A percentile compares a stretch with the other conserved stretches of the same genome.
These are phyloP conservation scores for Aspergillus coremiiformis DNA, from an alignment of 495 filamentous ascomycete genomes.

Conservation along the genomic window DNA sequence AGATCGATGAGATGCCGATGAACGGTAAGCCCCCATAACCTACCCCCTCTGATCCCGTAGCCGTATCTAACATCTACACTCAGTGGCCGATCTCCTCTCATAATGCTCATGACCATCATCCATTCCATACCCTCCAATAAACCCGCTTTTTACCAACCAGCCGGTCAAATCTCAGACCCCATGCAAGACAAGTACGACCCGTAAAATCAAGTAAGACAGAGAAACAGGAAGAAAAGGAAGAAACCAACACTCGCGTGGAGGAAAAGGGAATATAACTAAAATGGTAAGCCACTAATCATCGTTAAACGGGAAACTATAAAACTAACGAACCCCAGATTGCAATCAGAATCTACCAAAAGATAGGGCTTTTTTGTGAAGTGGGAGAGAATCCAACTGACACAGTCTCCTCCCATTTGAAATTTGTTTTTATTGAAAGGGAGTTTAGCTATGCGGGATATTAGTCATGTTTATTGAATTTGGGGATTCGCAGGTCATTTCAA, in stretches of 20 bases:
- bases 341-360: background rate
- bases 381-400: background rate
- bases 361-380: background rate
- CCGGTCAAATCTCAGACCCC: background rate
- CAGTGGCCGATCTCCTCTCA: constrained; percentile 43
- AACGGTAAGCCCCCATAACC: constrained; percentile 48
- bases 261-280: constrained; percentile 28
- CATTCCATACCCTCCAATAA: background rate
- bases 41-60: background rate
- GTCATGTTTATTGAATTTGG: background rate
- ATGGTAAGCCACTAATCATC: constrained; percentile 13
- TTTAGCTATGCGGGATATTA: background rate
- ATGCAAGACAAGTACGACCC: background rate
- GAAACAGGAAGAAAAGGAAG: constrained; percentile 11
- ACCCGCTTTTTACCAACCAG: background rate
- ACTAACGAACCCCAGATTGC: background rate
- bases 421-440: background rate
- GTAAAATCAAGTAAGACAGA: background rate
- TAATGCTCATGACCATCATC: constrained; percentile 18
- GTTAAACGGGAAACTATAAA: no score
- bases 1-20: constrained; percentile 99
- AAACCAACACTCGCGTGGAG: constrained; percentile 26
- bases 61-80: constrained; percentile 4
- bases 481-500: background rate
- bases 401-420: background rate